Evolutionary conservation across 1,284 basidiomycete genomes (phyloP).

Genomic region (Mycena citricolor): DNA sequence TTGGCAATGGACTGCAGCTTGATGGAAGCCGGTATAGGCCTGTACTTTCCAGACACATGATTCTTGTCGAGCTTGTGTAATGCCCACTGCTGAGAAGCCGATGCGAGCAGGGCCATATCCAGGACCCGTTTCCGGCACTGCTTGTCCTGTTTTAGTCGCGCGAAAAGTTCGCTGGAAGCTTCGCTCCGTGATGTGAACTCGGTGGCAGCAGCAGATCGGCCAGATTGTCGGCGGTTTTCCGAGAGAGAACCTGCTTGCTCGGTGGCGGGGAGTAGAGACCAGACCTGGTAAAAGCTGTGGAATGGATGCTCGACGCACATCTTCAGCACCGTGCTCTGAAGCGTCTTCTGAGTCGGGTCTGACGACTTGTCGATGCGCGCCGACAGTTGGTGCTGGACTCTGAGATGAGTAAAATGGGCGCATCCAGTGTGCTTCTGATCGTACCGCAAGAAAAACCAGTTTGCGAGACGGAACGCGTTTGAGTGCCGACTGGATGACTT

Average conservation of each 20-base stretch:
- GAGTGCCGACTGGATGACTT: constrained; percentile 51
- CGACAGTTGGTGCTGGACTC: constrained; percentile 77
- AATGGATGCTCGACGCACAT: constrained; percentile 93
- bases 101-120: constrained; percentile 67
- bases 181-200: constrained; percentile 54
- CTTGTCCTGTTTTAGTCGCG: constrained; percentile 50
- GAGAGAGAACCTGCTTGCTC: constrained; percentile 24
- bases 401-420: constrained; percentile 34
- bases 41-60: too few relatives aligned
- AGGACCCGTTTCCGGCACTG: constrained; percentile 42
- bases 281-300: constrained; percentile 90
- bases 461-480: constrained; percentile 81
- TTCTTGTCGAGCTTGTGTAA: constrained; percentile 50
- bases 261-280: constrained; percentile 56
- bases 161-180: constrained; percentile 73
- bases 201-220: constrained; percentile 37
- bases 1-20: too few relatives aligned
- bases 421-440: constrained; percentile 41
- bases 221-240: constrained; percentile 40
- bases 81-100: constrained; percentile 83
- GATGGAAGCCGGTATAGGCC: too few relatives aligned
- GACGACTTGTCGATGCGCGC: constrained; percentile 68
- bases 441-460: constrained; percentile 84
- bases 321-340: constrained; percentile 68
- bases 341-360: constrained; percentile 50